Base-by-base conservation (phyloP, 495 filamentous ascomycete species). In the Hypomontagnella monticulosa region DNA sequence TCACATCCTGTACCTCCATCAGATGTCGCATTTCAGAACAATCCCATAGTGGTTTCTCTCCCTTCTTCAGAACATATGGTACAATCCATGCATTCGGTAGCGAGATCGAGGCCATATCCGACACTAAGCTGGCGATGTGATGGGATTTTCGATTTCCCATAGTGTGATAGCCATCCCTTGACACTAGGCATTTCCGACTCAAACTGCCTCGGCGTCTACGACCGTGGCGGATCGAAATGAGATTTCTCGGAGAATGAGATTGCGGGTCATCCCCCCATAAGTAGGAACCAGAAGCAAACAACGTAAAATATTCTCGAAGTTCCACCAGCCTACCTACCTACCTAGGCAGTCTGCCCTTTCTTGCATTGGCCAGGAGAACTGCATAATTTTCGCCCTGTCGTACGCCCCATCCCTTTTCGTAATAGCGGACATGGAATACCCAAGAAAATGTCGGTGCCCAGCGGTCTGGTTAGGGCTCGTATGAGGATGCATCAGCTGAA, bases 401-500 rank as follows among this genome's bases (percentile, higher is more conserved):
- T 54, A 61, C 47, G n/a, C 5, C 30, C 14, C 9, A 40, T 34
- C 36, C n/a, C 19, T 32, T 44, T 41, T 4, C n/a, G 37, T 1
- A 23, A 14, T 2, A 2, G 5, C 9, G 5, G 37, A 47, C 64
- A 62, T 58, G 64, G 58, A 43, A 55, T 50, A 63, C 50, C 65
- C 44, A 62, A 18, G 47, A 16, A 50, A 16, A 16, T 33, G 4
- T 50, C 18, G 18, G 43, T 50, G 43, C 32, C 30, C 33, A 49
- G 51, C n/a, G 12, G 33, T 52, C 41, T 33, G 40, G 33, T 55
- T 23, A 23, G 36, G 27, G 38, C 42, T 56, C 38, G 59, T 68
- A 63, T 42, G 32, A 51, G 65, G 16, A 50, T 55, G 37, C 42
- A 42, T 50, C 53, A 68, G 53, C 53, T 59, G 14, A 54, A 56